Conservation (phyloP, 2,329 filamentous ascomycete species). For the Dactylonectria estremocensis region DNA sequence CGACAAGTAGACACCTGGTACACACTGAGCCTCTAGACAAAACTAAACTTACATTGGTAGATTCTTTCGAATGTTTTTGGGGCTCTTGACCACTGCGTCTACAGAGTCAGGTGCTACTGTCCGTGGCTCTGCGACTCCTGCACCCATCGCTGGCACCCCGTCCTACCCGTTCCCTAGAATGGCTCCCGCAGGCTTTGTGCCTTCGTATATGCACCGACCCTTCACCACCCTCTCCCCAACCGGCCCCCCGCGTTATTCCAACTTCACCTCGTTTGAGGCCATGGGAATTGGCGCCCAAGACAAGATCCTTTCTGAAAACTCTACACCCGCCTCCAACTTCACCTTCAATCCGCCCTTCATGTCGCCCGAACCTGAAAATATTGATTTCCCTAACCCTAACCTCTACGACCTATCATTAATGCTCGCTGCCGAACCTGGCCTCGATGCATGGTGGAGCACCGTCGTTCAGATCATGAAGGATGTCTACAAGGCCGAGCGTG, state of each 20-base stretch:
- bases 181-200: slow-evolving; percentile 66
- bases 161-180: slow-evolving; percentile 90
- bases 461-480: slow-evolving; percentile 88
- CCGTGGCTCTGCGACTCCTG: slow-evolving; percentile 74
- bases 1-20: background rate
- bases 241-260: slow-evolving; percentile 63
- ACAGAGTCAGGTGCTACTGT: slow-evolving; percentile 81
- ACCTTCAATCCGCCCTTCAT: slow-evolving; percentile 74
- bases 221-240: slow-evolving; percentile 77
- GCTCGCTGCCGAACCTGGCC: slow-evolving; percentile 86
- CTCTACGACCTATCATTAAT: slow-evolving; percentile 88
- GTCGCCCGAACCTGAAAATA: slow-evolving; percentile 63
- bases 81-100: slow-evolving; percentile 68
- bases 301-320: slow-evolving; percentile 71
- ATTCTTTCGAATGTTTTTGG: background rate
- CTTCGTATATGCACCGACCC: slow-evolving; percentile 71
- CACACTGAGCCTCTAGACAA: background rate
- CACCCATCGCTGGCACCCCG: slow-evolving; percentile 73
- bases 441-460: slow-evolving; percentile 93
- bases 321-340: slow-evolving; percentile 74
- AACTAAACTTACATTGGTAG: background rate
- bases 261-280: slow-evolving; percentile 57
- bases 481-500: slow-evolving; percentile 87
- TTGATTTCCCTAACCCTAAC: slow-evolving; percentile 84
- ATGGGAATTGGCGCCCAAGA: slow-evolving; percentile 63